A percentile compares a stretch with the other conserved stretches of the same genome.
phyloP scores from a whole-genome alignment of 371 early-diverging fungal genomes.

The Capillidium rhysosporum region DNA sequence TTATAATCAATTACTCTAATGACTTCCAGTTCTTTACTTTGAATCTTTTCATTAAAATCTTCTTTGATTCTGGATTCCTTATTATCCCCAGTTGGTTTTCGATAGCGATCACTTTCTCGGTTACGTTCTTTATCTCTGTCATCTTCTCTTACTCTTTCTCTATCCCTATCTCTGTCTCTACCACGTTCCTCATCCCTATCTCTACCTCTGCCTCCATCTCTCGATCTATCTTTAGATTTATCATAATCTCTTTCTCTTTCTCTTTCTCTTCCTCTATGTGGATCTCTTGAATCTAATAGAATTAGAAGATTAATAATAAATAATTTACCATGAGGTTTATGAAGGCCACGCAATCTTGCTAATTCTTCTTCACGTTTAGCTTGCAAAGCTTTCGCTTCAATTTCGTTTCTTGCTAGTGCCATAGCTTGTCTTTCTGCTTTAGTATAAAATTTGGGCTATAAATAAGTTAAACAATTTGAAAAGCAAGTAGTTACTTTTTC shows the following conservation, averaged over 20 bases:
- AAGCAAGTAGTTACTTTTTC: slow-evolving; percentile 8
- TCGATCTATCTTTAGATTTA: not conserved
- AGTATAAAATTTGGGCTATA: slow-evolving; percentile 63
- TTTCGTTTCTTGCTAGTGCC: slow-evolving; percentile 63
- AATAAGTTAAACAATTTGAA: slow-evolving; percentile 4
- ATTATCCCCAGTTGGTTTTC: not conserved
- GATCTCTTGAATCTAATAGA: not conserved
- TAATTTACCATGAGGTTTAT: not conserved
- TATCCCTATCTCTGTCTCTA: slow-evolving; percentile 9
- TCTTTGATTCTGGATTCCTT: slow-evolving; percentile 4
- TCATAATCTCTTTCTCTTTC: slow-evolving; percentile 11
- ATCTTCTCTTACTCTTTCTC: not conserved
- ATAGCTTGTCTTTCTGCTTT: slow-evolving; percentile 79
- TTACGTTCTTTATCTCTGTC: not conserved
- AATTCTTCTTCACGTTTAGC: slow-evolving; percentile 33
- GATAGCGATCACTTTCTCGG: not conserved
- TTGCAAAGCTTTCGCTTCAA: slow-evolving; percentile 56
- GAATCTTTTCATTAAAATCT: slow-evolving; percentile 9
- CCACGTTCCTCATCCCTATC: slow-evolving; percentile 11
- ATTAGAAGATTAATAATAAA: not conserved
- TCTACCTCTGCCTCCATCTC: slow-evolving; percentile 9
- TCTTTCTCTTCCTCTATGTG: not conserved
- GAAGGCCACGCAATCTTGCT: not conserved
- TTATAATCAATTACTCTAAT: slow-evolving; percentile 14
- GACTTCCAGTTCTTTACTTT: slow-evolving; percentile 18